Conservation (phyloP, 306 rosid species). For the Vigna nakashimae region DNA sequence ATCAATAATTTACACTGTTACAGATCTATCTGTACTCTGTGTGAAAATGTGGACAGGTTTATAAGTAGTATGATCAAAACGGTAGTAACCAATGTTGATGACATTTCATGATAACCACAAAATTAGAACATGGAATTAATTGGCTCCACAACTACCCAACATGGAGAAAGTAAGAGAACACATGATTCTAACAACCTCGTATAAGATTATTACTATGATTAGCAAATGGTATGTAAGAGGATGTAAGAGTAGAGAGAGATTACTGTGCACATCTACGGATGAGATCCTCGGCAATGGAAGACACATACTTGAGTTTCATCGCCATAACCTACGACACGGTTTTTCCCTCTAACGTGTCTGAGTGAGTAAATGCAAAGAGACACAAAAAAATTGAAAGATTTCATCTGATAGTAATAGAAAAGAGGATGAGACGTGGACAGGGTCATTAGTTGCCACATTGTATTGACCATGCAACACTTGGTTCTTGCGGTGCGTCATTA, state of each 20-base stretch:
- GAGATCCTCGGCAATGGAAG: conserved; percentile 54
- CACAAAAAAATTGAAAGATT: conserved; percentile 13
- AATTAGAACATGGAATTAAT: background rate
- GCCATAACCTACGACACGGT: conserved; percentile 47
- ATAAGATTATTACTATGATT: background rate
- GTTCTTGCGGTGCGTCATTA: background rate
- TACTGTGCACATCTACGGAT: conserved; percentile 55
- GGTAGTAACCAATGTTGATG: too few relatives aligned
- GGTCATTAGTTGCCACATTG: conserved; percentile 43
- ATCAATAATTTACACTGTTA: too few relatives aligned
- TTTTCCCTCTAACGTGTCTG: background rate
- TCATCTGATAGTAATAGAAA: conserved; percentile 3
- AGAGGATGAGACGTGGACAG: conserved; percentile 43
- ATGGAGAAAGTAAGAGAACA: background rate
- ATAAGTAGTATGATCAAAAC: too few relatives aligned
- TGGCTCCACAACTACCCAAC: background rate
- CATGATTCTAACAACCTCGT: background rate
- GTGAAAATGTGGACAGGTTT: too few relatives aligned
- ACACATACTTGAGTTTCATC: conserved; percentile 56
- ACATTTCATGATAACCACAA: background rate
- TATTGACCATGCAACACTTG: conserved; percentile 49
- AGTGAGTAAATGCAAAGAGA: background rate
- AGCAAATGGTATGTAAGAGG: background rate
- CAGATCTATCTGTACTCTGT: too few relatives aligned
- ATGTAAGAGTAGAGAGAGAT: background rate